Evolutionary conservation across 139 green algal species (phyloP).

Genomic region (Volvox reticuliferus): DNA sequence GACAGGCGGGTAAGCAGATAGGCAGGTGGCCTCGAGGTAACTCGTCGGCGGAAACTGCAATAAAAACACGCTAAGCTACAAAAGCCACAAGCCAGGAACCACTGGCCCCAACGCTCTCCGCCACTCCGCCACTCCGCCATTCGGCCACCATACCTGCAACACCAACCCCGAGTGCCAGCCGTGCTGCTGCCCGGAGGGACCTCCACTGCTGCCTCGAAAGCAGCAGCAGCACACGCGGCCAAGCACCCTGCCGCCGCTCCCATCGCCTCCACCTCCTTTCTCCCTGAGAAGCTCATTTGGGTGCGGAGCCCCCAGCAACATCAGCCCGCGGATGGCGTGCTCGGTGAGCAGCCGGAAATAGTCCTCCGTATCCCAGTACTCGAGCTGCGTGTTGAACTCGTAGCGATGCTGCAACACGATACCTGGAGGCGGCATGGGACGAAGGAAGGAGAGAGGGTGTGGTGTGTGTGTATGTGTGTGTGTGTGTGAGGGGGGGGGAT

Average conservation of each 20-base stretch:
- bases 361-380: slow-evolving; percentile 59
- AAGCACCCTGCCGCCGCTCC: not conserved
- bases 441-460: not conserved
- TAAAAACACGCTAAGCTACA: too few species aligned
- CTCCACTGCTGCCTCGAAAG: not conserved
- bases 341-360: slow-evolving; percentile 65
- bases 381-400: slow-evolving; percentile 51
- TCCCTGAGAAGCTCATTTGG: slow-evolving; percentile 49
- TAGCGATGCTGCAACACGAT: slow-evolving; percentile 62
- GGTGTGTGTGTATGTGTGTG: too few species aligned
- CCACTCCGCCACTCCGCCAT: too few species aligned
- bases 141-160: slow-evolving; percentile 3
- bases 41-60: too few species aligned
- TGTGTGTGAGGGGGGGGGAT: too few species aligned
- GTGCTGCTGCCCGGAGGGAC: not conserved
- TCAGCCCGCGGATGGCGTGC: slow-evolving; percentile 62
- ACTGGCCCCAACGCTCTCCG: too few species aligned
- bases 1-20: too few species aligned
- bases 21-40: too few species aligned
- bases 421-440: not conserved
- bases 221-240: slow-evolving; percentile 22
- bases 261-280: not conserved
- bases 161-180: slow-evolving; percentile 39
- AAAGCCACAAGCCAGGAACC: too few species aligned
- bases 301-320: slow-evolving; percentile 60